phyloP scores from a whole-genome alignment of 306 rosid genomes.

The Arachis stenosperma region DNA sequence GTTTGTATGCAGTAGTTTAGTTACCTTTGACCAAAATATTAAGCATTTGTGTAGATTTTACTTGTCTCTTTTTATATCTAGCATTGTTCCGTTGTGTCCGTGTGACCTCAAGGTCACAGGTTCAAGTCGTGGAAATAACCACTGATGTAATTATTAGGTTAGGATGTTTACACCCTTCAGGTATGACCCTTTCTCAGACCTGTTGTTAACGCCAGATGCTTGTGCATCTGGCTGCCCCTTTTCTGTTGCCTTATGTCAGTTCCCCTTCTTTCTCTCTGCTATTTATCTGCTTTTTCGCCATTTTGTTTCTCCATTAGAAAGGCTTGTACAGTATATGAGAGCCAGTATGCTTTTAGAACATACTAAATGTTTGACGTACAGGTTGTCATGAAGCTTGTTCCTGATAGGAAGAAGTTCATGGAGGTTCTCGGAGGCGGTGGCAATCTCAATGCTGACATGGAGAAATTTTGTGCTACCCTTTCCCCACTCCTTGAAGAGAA shows the following conservation, averaged over 20 bases:
- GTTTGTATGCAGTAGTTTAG: neutral
- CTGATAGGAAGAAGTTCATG: constrained; percentile 84
- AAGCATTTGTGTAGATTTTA: neutral
- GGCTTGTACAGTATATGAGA: neutral
- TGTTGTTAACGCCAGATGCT: too few species aligned
- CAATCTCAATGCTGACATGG: constrained; percentile 61
- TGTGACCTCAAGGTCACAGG: too few species aligned
- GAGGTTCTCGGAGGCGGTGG: constrained; percentile 66
- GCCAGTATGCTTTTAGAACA: neutral
- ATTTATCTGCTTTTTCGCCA: neutral
- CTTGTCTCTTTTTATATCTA: neutral
- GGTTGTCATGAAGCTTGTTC: constrained; percentile 87
- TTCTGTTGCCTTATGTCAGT: too few species aligned
- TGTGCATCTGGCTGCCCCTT: too few species aligned
- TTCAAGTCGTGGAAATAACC: too few species aligned
- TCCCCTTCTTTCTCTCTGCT: too few species aligned
- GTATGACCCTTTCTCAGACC: too few species aligned
- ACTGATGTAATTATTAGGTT: too few species aligned
- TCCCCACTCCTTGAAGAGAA: constrained; percentile 68
- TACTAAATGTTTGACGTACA: constrained; percentile 34
- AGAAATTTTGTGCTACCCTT: constrained; percentile 59
- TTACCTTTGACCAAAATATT: neutral
- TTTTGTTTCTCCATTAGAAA: constrained; percentile 1
- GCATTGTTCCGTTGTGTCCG: neutral
- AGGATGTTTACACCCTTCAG: too few species aligned